These are phyloP conservation scores for Coleophoma eucalyptorum DNA, from an alignment of 2,329 filamentous ascomycete species.

Conservation along the genomic window DNA sequence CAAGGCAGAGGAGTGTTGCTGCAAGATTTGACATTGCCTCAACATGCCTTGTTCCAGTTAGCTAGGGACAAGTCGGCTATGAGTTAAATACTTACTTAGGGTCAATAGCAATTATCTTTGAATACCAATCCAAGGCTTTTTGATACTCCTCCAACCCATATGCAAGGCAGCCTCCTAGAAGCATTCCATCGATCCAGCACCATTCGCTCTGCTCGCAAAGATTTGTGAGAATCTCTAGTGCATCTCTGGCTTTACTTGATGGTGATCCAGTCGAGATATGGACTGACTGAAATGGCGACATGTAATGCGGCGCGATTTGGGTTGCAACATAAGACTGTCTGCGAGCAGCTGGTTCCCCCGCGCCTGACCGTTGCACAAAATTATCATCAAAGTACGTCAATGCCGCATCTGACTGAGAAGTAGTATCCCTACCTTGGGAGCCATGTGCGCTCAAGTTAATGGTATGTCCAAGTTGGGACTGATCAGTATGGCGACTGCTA, in stretches of 20 bases:
- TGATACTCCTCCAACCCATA: constrained; percentile 86
- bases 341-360: constrained; percentile 3
- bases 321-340: constrained; percentile 9
- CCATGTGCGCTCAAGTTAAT: background rate
- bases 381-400: constrained; percentile 1
- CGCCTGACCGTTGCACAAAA: constrained; percentile 11
- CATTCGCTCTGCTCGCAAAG: constrained; percentile 77
- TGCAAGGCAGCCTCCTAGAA: constrained; percentile 85
- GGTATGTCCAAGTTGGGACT: too few relatives aligned
- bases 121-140: constrained; percentile 72
- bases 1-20: constrained; percentile 80
- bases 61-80: background rate
- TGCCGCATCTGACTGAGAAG: background rate
- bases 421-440: background rate
- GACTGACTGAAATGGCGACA: constrained; percentile 17
- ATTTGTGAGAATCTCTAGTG: constrained; percentile 67
- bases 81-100: constrained; percentile 42
- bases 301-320: constrained; percentile 22
- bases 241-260: constrained; percentile 49
- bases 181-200: constrained; percentile 91
- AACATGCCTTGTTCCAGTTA: constrained; percentile 52
- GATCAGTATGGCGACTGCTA: background rate
- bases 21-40: constrained; percentile 94
- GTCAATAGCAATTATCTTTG: constrained; percentile 54
- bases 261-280: constrained; percentile 12